Evolutionary conservation across 441 rosid species (phyloP), one percentile per base, ranked within the genome.

Genomic region (Adansonia gregorii): DNA sequence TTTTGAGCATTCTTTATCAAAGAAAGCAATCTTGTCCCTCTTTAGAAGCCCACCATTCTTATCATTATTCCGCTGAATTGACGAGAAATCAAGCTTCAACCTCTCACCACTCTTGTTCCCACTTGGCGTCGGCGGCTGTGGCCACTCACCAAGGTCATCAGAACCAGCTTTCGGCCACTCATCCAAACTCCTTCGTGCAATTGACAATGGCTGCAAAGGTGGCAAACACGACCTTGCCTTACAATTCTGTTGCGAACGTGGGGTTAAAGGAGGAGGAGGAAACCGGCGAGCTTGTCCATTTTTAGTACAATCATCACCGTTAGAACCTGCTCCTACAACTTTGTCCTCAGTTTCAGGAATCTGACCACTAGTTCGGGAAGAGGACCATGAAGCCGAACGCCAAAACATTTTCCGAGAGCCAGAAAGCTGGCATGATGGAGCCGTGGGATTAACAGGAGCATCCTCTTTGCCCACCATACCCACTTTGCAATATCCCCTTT

Each of bases 91-190:
- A 35, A 92, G 98, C 85, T 94, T 95, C 82, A 92, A 84, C 81
- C 99, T 90, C 90, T 94, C 99, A 51, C 94, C 88, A 15, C 82
- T 85, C 83, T 88, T 91, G 84, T 85, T 90, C 74, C 97, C 97
- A 69, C 94, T 86, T 10, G 99, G 98, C 39, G 99, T 91, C 0
- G 94, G 90, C 3, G 97, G 95, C 85, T 89, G 93, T 39, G 92
- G 97, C 99, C 99, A 95, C 89, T 91, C 99, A 17, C 97, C 99
- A 15, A 94, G 58, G 78, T 95, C 99, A 82, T 95, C 99, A 2
- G 97, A 94, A 61, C 99, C 88, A 0, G 99, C 97, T 77, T 90
- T 88, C 1, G 98, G 99, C 99, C 99, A 94, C 83, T 94, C 99
- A 51, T 95, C 99, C 74, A 95, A 86, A 77, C 99, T 95, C 81